phyloP scores from a whole-genome alignment of 2,329 filamentous ascomycete genomes.

The Colletotrichum musae region DNA sequence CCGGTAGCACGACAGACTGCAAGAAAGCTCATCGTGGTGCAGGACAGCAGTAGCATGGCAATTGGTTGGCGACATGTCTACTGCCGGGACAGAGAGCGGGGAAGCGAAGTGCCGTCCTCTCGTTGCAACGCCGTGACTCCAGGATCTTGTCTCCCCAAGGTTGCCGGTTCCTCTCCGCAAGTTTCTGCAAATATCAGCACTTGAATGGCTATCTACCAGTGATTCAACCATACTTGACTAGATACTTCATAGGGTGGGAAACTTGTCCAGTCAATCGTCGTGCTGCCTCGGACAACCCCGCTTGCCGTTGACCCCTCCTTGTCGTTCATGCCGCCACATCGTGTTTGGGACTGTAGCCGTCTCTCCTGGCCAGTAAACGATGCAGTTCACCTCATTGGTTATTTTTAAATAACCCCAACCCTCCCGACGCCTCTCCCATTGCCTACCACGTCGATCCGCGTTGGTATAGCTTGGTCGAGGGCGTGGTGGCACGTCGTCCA shows the following conservation, averaged over 20 bases:
- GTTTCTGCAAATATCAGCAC: background rate
- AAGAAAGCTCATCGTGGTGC: background rate
- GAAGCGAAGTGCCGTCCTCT: slow-evolving; percentile 1
- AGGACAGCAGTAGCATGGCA: background rate
- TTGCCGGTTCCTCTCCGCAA: background rate
- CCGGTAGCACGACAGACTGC: background rate
- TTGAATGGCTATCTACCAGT: background rate
- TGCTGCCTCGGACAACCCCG: slow-evolving; percentile 19
- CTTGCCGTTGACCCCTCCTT: slow-evolving; percentile 16
- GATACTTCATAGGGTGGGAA: background rate
- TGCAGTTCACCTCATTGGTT: slow-evolving; percentile 23
- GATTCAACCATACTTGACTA: background rate
- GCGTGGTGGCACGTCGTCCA: slow-evolving; percentile 23
- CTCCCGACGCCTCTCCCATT: slow-evolving; percentile 24
- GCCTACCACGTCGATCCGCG: slow-evolving; percentile 34
- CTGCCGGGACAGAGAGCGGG: background rate
- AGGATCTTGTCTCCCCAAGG: slow-evolving; percentile 9
- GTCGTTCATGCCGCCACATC: slow-evolving; percentile 12
- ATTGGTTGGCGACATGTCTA: background rate
- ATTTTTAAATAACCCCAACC: slow-evolving; percentile 33
- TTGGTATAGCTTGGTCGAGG: background rate
- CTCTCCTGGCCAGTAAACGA: slow-evolving; percentile 13
- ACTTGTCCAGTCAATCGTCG: slow-evolving; percentile 22
- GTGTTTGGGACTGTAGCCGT: slow-evolving; percentile 1
- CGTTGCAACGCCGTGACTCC: background rate